These are phyloP conservation scores for Pisolithus sp. DNA, from an alignment of 768 basidiomycete species.

Conservation along the genomic window DNA sequence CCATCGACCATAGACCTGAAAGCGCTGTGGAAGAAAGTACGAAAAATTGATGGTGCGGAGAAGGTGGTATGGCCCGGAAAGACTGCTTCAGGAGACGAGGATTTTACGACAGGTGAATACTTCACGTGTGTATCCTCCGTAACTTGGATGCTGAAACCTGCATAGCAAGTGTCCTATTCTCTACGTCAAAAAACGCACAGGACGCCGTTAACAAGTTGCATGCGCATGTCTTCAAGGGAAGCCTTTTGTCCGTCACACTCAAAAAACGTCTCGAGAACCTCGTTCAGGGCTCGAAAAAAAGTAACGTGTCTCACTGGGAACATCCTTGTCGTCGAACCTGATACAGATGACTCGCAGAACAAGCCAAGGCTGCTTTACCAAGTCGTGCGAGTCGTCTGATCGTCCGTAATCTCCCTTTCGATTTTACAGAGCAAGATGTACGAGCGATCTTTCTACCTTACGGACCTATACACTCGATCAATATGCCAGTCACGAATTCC, in stretches of 20 bases:
- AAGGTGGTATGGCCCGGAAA: conserved; percentile 66
- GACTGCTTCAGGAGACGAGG: conserved; percentile 34
- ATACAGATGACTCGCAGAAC: conserved; percentile 11
- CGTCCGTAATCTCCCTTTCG: conserved; percentile 82
- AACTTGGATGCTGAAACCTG: neutral
- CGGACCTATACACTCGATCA: conserved; percentile 81
- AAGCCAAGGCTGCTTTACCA: conserved; percentile 39
- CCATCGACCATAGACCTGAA: conserved; percentile 58
- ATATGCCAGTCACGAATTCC: conserved; percentile 53
- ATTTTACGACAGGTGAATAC: conserved; percentile 42
- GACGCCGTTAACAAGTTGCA: conserved; percentile 77
- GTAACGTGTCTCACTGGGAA: conserved; percentile 5
- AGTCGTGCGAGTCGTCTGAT: conserved; percentile 79
- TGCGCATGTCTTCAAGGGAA: conserved; percentile 89
- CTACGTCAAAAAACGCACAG: conserved; percentile 57
- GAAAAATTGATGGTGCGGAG: conserved; percentile 73
- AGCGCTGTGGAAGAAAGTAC: conserved; percentile 76
- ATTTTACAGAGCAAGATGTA: conserved; percentile 79
- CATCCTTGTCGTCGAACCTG: neutral
- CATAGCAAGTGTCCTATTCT: conserved; percentile 71
- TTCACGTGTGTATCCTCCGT: neutral
- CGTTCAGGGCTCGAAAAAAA: conserved; percentile 38
- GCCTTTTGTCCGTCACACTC: conserved; percentile 76
- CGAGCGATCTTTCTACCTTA: conserved; percentile 81
- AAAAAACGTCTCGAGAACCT: conserved; percentile 79